A percentile compares a stretch with the other conserved stretches of the same genome.
Conservation (phyloP, 2,329 filamentous ascomycete genomes). For the Talaromyces sp. region DNA sequence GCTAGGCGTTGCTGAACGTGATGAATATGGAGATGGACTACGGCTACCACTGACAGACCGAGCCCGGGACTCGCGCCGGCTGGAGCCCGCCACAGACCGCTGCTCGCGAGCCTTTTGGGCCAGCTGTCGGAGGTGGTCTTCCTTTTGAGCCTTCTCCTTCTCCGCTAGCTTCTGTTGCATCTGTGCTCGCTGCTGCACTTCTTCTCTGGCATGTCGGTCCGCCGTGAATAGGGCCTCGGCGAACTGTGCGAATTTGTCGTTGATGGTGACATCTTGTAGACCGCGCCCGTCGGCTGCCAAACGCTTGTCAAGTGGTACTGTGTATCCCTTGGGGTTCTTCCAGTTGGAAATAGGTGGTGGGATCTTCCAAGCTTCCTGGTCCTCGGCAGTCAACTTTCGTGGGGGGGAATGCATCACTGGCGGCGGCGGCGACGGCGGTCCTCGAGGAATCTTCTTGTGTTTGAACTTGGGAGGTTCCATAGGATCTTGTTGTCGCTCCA, state of each 20-base stretch:
- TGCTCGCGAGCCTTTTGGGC: constrained; percentile 92
- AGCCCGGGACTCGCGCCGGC: constrained; percentile 43
- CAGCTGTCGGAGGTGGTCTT: constrained; percentile 81
- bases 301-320: constrained; percentile 90
- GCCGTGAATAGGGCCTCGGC: constrained; percentile 91
- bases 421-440: constrained; percentile 85
- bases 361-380: constrained; percentile 95
- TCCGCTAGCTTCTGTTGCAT: constrained; percentile 97
- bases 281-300: constrained; percentile 89
- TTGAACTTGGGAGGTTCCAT: constrained; percentile 99
- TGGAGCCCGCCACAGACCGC: constrained; percentile 51
- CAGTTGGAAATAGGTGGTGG: constrained; percentile 90
- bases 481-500: constrained; percentile 86
- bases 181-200: constrained; percentile 82
- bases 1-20: constrained; percentile 44
- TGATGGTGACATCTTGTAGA: constrained; percentile 90
- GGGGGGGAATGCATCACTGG: constrained; percentile 94
- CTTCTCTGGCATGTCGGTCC: constrained; percentile 89
- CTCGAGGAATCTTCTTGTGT: constrained; percentile 94
- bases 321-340: constrained; percentile 99
- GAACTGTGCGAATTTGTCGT: constrained; percentile 97
- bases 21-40: constrained; percentile 41
- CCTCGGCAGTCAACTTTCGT: constrained; percentile 89
- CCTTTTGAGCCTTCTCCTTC: constrained; percentile 92
- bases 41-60: constrained; percentile 43